These are phyloP conservation scores for Petunia secreta DNA, from an alignment of 257 asterid genomes.

Conservation along the genomic window DNA sequence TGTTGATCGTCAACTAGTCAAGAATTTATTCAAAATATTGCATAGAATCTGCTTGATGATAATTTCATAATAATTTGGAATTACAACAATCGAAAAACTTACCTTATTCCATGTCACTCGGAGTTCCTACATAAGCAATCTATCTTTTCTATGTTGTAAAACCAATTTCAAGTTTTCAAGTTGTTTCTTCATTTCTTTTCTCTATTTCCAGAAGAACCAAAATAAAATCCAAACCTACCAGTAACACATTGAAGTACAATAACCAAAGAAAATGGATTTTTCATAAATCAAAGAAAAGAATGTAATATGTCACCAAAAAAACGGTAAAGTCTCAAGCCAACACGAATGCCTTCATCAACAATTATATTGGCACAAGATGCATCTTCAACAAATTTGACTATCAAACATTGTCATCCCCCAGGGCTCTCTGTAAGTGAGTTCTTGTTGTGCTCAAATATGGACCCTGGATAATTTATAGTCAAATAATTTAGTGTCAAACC, in stretches of 20 bases:
- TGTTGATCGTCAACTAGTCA: neutral
- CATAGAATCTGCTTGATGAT: neutral
- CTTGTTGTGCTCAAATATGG: constrained; percentile 52
- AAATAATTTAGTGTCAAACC: constrained; percentile 14
- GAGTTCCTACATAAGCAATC: neutral
- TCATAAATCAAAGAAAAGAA: constrained; percentile 25
- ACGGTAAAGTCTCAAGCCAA: constrained; percentile 65
- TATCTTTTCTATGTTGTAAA: neutral
- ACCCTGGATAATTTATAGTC: constrained; percentile 53
- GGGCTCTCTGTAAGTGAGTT: constrained; percentile 73
- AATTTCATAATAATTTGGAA: too few relatives aligned
- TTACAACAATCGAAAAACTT: neutral
- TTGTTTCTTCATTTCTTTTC: neutral
- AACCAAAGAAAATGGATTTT: neutral
- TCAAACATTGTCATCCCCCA: constrained; percentile 75
- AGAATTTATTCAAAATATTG: neutral
- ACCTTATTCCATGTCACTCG: neutral
- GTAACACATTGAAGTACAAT: neutral
- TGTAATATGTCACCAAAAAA: constrained; percentile 61
- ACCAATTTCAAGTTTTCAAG: neutral
- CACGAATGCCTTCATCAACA: constrained; percentile 60
- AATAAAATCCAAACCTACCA: neutral
- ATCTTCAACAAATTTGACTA: constrained; percentile 58
- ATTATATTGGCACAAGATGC: constrained; percentile 33
- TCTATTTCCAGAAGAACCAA: neutral